Evolutionary conservation across 306 rosid genomes (phyloP).

Genomic region (Lotus japonicus): DNA sequence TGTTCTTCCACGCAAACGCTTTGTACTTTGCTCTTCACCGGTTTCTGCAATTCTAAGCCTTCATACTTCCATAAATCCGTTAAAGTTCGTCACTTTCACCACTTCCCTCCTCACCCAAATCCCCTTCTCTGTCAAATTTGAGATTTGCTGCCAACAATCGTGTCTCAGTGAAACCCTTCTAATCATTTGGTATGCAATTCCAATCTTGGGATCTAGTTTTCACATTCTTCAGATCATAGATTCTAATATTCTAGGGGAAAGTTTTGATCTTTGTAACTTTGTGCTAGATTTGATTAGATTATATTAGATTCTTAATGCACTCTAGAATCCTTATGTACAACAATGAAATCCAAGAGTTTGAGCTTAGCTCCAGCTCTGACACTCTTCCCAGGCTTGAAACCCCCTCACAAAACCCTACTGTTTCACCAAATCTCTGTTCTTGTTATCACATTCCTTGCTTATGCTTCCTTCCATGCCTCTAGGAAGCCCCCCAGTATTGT

Average conservation of each 20-base stretch:
- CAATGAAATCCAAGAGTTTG: conserved; percentile 45
- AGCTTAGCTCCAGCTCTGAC: conserved; percentile 51
- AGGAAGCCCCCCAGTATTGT: conserved; percentile 92
- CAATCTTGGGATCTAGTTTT: conserved; percentile 10
- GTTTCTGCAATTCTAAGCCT: too few species aligned
- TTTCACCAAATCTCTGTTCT: conserved; percentile 64
- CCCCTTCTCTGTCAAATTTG: background rate
- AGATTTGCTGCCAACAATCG: background rate
- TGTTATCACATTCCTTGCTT: conserved; percentile 59
- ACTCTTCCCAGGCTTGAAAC: conserved; percentile 54
- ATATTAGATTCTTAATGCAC: background rate
- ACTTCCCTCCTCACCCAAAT: background rate
- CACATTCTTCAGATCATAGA: conserved; percentile 15
- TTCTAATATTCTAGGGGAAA: background rate
- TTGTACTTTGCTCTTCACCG: too few species aligned
- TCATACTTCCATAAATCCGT: too few species aligned
- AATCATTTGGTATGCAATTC: background rate
- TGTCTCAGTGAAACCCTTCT: background rate
- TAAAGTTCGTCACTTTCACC: too few species aligned
- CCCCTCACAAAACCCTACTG: conserved; percentile 64
- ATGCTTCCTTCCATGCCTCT: conserved; percentile 86
- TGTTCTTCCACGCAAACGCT: too few species aligned
- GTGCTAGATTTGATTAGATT: background rate
- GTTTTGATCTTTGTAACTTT: background rate
- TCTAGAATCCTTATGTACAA: conserved; percentile 12